phyloP scores from a whole-genome alignment of 2,329 filamentous ascomycete species.

The Xylaria multiplex region DNA sequence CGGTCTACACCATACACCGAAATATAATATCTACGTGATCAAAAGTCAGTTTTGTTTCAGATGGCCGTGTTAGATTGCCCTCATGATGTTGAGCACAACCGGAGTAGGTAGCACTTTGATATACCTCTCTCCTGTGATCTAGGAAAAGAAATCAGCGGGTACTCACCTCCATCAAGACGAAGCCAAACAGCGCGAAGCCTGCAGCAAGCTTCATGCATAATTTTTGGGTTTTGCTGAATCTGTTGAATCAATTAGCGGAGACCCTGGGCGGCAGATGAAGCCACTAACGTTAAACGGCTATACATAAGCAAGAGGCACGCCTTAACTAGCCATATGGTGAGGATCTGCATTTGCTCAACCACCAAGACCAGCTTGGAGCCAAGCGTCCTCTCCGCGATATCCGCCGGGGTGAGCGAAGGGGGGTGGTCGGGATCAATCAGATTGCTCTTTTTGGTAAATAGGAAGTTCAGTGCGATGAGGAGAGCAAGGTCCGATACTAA shows the following conservation, averaged over 20 bases:
- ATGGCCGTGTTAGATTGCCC: no score
- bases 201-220: conserved; percentile 60
- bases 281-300: conserved; percentile 60
- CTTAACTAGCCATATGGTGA: conserved; percentile 67
- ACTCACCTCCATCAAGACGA: conserved; percentile 59
- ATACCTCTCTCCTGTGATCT: background rate
- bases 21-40: conserved; percentile 28
- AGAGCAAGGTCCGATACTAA: conserved; percentile 64
- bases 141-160: background rate
- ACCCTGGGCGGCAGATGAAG: background rate
- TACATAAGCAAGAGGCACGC: conserved; percentile 67
- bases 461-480: conserved; percentile 64
- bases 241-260: conserved; percentile 35
- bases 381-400: conserved; percentile 54
- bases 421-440: conserved; percentile 63
- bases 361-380: conserved; percentile 72
- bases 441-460: conserved; percentile 66
- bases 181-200: conserved; percentile 59
- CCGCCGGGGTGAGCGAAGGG: conserved; percentile 56
- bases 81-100: background rate
- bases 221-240: conserved; percentile 58
- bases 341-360: conserved; percentile 69
- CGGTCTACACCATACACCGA: conserved; percentile 63
- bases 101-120: background rate
- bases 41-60: conserved; percentile 1